phyloP scores from a whole-genome alignment of 306 rosid genomes.

The Rubus idaeus region DNA sequence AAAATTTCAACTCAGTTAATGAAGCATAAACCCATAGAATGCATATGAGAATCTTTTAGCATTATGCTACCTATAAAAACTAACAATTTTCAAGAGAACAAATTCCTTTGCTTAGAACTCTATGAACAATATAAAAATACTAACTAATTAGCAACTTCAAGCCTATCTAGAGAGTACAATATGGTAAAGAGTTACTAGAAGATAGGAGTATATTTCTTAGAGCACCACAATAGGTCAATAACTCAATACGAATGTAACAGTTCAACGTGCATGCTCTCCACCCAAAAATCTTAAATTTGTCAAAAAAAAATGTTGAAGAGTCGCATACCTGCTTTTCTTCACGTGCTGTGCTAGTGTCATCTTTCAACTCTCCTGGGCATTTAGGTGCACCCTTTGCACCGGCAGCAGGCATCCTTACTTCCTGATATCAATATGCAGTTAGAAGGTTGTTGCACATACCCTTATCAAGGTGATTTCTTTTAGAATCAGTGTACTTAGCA shows the following conservation, averaged over 20 bases:
- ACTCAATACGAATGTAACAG: not conserved
- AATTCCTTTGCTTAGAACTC: not conserved
- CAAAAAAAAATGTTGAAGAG: not conserved
- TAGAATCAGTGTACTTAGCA: not conserved
- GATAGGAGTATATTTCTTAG: not conserved
- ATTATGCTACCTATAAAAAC: not conserved
- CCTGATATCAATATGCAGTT: conserved; percentile 42
- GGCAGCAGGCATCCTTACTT: conserved; percentile 97
- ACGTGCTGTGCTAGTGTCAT: conserved; percentile 70
- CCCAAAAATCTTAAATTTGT: not conserved
- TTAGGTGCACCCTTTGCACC: conserved; percentile 76
- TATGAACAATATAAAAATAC: not conserved
- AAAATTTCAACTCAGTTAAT: not conserved
- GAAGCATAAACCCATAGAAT: not conserved
- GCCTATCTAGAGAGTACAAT: not conserved
- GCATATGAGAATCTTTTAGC: not conserved
- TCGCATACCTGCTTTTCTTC: conserved; percentile 73
- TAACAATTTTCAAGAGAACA: conserved; percentile 1
- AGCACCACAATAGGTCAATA: not conserved
- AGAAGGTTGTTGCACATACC: conserved; percentile 19
- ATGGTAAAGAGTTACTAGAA: not conserved
- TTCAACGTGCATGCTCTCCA: conserved; percentile 1
- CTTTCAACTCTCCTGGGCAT: conserved; percentile 77
- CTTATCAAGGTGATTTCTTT: not conserved
- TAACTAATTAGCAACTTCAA: not conserved